A percentile compares a stretch with the other conserved stretches of the same genome.
phyloP scores from a whole-genome alignment of 176 grass and related monocot genomes.

The Elaeis guineensis region DNA sequence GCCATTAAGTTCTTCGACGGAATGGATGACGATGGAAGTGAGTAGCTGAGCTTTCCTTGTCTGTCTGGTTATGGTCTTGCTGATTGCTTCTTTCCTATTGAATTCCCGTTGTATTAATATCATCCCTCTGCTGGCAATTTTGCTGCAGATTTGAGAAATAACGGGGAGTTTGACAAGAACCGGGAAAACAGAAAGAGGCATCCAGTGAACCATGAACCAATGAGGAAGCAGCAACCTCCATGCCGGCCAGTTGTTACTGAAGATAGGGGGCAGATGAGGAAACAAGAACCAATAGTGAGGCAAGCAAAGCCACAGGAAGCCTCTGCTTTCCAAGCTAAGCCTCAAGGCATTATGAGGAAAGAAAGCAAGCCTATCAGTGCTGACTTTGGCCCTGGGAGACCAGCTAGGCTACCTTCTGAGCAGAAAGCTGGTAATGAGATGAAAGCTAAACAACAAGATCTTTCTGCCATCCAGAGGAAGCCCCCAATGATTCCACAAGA shows the following conservation, averaged over 20 bases:
- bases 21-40: conserved; percentile 56
- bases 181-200: conserved; percentile 5
- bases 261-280: conserved; percentile 23
- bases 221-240: background rate
- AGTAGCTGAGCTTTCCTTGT: conserved; percentile 20
- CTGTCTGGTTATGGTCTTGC: background rate
- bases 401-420: background rate
- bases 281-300: conserved; percentile 24
- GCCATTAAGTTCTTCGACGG: conserved; percentile 50
- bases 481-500: conserved; percentile 16
- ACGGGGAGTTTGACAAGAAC: background rate
- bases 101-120: conserved; percentile 2
- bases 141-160: conserved; percentile 22
- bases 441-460: conserved; percentile 32
- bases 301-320: conserved; percentile 14
- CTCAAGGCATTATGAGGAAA: conserved; percentile 29
- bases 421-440: background rate
- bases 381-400: conserved; percentile 30
- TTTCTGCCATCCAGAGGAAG: conserved; percentile 28
- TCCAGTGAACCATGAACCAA: conserved; percentile 12
- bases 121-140: background rate
- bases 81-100: background rate
- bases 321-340: conserved; percentile 9
- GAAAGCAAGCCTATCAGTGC: conserved; percentile 19
- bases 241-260: conserved; percentile 23